Percentiles rank a stretch among this genome's conserved stretches.
phyloP scores from a whole-genome alignment of 495 filamentous ascomycete species.

The Choiromyces venosus region DNA sequence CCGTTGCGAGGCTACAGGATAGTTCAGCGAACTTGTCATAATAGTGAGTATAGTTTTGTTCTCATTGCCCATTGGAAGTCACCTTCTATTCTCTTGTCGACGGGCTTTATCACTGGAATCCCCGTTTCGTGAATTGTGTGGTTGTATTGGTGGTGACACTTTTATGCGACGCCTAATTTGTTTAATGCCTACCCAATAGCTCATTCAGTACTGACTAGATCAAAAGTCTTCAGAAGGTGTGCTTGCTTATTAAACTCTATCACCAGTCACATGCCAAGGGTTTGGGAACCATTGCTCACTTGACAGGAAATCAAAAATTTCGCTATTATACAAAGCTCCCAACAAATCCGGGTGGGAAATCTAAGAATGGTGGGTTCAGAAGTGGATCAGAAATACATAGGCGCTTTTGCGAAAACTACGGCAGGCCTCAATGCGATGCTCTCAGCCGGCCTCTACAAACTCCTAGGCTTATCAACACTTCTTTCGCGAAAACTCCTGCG shows the following conservation, averaged over 20 bases:
- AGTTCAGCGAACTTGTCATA: neutral
- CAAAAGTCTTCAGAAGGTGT: neutral
- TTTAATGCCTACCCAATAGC: neutral
- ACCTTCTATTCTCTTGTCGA: neutral
- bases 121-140: neutral
- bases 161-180: neutral
- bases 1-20: neutral
- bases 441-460: conserved; percentile 74
- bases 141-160: neutral
- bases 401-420: conserved; percentile 71
- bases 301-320: neutral
- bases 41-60: neutral
- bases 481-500: conserved; percentile 76
- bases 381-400: conserved; percentile 94
- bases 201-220: neutral
- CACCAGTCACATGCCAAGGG: neutral
- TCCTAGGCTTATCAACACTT: conserved; percentile 84
- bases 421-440: conserved; percentile 63
- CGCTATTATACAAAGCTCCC: neutral
- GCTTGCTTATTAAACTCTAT: neutral
- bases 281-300: neutral
- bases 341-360: neutral
- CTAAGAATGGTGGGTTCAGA: conserved; percentile 81
- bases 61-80: neutral
- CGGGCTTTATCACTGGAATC: neutral